Conservation (phyloP, 306 rosid species). For the Gynostemma pentaphyllum region DNA sequence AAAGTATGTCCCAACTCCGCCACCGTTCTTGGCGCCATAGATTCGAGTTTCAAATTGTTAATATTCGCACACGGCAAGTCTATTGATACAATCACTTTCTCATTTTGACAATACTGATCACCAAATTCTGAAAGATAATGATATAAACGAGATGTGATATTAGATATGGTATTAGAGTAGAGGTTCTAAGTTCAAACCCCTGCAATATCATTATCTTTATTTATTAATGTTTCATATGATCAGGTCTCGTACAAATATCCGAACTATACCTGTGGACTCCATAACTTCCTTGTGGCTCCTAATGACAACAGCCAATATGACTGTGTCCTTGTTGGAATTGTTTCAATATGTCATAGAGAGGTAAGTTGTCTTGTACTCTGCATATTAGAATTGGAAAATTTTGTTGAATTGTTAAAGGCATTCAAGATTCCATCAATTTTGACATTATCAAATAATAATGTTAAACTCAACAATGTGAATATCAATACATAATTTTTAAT, state of each 20-base stretch:
- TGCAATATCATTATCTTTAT: no score
- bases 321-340: slow-evolving; percentile 64
- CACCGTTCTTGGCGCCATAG: slow-evolving; percentile 18
- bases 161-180: no score
- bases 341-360: slow-evolving; percentile 64
- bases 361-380: slow-evolving; percentile 67
- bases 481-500: neutral
- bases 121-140: neutral
- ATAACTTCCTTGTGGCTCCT: slow-evolving; percentile 21
- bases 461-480: neutral
- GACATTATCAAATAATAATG: neutral
- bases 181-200: no score
- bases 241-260: no score
- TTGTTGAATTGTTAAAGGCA: neutral
- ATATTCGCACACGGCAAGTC: slow-evolving; percentile 14
- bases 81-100: slow-evolving; percentile 11
- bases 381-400: neutral
- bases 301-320: slow-evolving; percentile 75
- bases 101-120: slow-evolving; percentile 13
- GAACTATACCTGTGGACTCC: neutral
- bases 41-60: slow-evolving; percentile 17
- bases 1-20: slow-evolving; percentile 16
- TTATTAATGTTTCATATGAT: no score
- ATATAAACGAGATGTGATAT: no score
- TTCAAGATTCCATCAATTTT: neutral